Evolutionary conservation across 495 filamentous ascomycete genomes (phyloP).

Genomic region (Podospora comata): DNA sequence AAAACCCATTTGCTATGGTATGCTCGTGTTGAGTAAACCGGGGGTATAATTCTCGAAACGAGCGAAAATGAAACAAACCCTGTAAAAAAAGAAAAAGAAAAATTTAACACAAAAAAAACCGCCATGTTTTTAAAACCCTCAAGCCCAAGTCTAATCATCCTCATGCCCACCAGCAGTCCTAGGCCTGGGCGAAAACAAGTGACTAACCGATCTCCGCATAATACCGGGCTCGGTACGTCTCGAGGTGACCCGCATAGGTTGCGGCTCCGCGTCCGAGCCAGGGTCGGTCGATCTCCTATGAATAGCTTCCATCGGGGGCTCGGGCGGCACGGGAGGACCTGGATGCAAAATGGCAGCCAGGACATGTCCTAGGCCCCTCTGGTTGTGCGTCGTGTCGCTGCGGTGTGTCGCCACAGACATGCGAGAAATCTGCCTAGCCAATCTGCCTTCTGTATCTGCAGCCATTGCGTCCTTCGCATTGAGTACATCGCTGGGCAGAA

Average conservation of each 20-base stretch:
- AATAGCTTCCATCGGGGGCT: conserved; percentile 6
- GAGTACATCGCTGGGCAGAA: conserved; percentile 75
- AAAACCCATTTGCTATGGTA: not conserved
- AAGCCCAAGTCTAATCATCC: conserved; percentile 1
- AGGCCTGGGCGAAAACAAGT: conserved; percentile 3
- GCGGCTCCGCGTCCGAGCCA: conserved; percentile 11
- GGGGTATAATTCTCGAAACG: not conserved
- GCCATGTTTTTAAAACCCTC: not conserved
- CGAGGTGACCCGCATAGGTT: conserved; percentile 20
- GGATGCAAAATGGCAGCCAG: conserved; percentile 40
- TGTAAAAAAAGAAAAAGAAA: conserved; percentile 9
- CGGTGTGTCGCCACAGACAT: conserved; percentile 40
- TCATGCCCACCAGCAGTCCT: conserved; percentile 4
- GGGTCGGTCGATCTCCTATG: conserved; percentile 19
- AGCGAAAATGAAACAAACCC: no score
- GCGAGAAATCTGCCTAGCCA: conserved; percentile 55
- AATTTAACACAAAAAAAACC: conserved; percentile 16
- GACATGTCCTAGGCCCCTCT: conserved; percentile 6
- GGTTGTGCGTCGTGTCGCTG: not conserved
- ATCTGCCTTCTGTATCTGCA: conserved; percentile 52
- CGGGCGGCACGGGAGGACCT: conserved; percentile 30
- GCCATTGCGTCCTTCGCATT: conserved; percentile 64
- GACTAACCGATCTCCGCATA: not conserved
- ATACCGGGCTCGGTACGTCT: conserved; percentile 14
- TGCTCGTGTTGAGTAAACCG: not conserved